phyloP scores from a whole-genome alignment of 352 stramenopile species.

The Elongisporangium anandrum region DNA sequence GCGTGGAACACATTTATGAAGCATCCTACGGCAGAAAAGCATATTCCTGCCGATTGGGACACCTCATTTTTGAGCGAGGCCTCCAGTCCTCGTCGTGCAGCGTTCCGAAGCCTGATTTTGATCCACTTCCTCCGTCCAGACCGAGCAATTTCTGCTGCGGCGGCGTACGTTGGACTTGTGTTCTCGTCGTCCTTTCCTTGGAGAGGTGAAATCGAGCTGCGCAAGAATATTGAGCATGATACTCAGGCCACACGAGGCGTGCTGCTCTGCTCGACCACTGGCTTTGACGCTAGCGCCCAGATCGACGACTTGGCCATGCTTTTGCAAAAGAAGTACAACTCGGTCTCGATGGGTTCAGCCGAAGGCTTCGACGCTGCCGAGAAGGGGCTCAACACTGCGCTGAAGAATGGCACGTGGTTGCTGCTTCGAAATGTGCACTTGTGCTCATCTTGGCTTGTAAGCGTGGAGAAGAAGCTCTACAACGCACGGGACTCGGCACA shows the following conservation, averaged over 20 bases:
- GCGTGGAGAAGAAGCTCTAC: slow-evolving; percentile 97
- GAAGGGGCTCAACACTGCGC: slow-evolving; percentile 91
- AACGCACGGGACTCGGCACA: slow-evolving; percentile 70
- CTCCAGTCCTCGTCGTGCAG: slow-evolving; percentile 44
- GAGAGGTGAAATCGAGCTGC: slow-evolving; percentile 93
- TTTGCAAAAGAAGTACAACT: slow-evolving; percentile 92
- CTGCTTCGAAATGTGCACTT: slow-evolving; percentile 99
- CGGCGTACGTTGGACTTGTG: slow-evolving; percentile 69
- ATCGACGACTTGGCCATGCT: slow-evolving; percentile 93
- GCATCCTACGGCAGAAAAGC: slow-evolving; percentile 66
- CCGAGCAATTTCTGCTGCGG: slow-evolving; percentile 77
- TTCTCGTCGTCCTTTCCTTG: slow-evolving; percentile 94
- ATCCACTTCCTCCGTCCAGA: slow-evolving; percentile 88
- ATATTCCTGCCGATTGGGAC: slow-evolving; percentile 69
- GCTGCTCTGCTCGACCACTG: slow-evolving; percentile 95
- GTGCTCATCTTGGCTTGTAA: slow-evolving; percentile 96
- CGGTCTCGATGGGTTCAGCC: slow-evolving; percentile 97
- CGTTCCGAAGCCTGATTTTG: slow-evolving; percentile 80
- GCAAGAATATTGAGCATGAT: slow-evolving; percentile 90
- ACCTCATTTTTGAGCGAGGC: slow-evolving; percentile 20
- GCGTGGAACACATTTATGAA: slow-evolving; percentile 84
- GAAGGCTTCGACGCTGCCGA: slow-evolving; percentile 97
- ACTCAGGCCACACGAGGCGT: slow-evolving; percentile 90
- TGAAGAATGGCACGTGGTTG: slow-evolving; percentile 97
- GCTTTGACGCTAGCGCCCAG: slow-evolving; percentile 97